Base-by-base conservation (phyloP, 2,329 filamentous ascomycete genomes). In the Hymenoscyphus albidus region DNA sequence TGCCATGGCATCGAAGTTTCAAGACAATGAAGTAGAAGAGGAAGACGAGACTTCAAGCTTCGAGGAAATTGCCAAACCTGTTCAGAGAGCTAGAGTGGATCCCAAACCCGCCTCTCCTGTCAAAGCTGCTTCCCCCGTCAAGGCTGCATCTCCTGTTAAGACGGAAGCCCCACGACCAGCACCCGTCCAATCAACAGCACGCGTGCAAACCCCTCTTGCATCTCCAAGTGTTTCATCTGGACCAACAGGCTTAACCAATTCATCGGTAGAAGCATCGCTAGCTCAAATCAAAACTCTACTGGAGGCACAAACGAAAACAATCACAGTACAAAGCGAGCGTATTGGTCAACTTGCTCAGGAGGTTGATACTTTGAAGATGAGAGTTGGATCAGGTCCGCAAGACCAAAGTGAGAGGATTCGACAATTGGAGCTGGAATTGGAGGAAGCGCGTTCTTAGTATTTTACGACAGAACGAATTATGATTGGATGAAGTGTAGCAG, bases 1-100 rank as follows among this genome's bases (percentile, higher is more conserved):
- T 22, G 87, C 87, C 63, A 89, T 95, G 82, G 93, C 93, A 10
- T 88, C 85, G 76, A 96, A 91, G 78, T 97, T 91, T 78, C 89
- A 92, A 71, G 93, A 96, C 75, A 82, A 89, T 59, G 82, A 84
- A 27, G 80, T 81, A 32, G 85, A 88, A 6, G 85, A 85, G n/a
- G 84, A 86, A 10, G 73, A 78, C 27, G 82, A 84, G 1, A 82
- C 85, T 35, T 94, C 91, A 0, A 92, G 89, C 78, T 97, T 97
- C 70, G 93, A 97, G 75, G 92, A 97, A 74, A 84, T 95, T 39
- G 78, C 89, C 39, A 92, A 92, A 74, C 91, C 92, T 22, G 79
- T 85, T 12, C 89, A 91, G 71, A 88, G 90, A 58, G 72, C 76
- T 3, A 73, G 75, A 22, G 75, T 76, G 16, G 68, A 73, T 39